Evolutionary conservation across 352 stramenopile species (phyloP).

Genomic region (Pythium pyrilobum): DNA sequence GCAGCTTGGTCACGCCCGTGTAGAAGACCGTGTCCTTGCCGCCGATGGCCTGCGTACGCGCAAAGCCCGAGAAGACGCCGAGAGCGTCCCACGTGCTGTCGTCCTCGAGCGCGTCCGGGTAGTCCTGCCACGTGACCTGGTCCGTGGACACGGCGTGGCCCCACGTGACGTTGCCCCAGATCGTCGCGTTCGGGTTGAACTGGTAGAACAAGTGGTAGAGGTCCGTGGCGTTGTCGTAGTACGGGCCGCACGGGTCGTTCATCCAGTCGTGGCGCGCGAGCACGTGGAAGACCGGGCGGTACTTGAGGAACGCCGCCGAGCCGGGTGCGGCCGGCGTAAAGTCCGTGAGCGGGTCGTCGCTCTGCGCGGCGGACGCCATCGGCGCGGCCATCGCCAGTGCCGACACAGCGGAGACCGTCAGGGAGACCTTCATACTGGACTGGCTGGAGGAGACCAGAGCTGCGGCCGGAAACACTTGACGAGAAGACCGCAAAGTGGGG

Average conservation of each 20-base stretch:
- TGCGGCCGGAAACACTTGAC: conserved; percentile 13
- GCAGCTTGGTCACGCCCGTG: conserved; percentile 42
- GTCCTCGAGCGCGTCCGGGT: conserved; percentile 49
- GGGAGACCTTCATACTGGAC: conserved; percentile 22
- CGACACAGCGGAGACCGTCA: conserved; percentile 18
- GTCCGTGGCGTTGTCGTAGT: conserved; percentile 52
- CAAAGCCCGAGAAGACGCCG: conserved; percentile 73
- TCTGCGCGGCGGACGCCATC: background rate
- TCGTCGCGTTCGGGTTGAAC: conserved; percentile 49
- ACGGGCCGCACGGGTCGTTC: conserved; percentile 78
- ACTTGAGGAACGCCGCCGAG: conserved; percentile 44
- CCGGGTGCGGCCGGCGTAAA: conserved; percentile 26
- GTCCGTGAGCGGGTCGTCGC: conserved; percentile 11
- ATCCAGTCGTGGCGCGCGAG: conserved; percentile 67
- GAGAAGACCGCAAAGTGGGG: conserved; percentile 3
- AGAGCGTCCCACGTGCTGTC: conserved; percentile 63
- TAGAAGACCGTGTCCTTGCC: conserved; percentile 70
- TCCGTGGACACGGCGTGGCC: conserved; percentile 66
- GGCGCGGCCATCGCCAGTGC: conserved; percentile 5
- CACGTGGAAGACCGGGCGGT: conserved; percentile 61
- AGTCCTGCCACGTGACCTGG: conserved; percentile 67
- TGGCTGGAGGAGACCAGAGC: background rate
- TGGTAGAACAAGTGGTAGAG: conserved; percentile 84
- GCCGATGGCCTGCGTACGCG: conserved; percentile 46
- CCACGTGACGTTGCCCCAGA: conserved; percentile 76